Evolutionary conservation across 139 green algal species (phyloP).

Genomic region (Cymbomonas tetramitiformis): DNA sequence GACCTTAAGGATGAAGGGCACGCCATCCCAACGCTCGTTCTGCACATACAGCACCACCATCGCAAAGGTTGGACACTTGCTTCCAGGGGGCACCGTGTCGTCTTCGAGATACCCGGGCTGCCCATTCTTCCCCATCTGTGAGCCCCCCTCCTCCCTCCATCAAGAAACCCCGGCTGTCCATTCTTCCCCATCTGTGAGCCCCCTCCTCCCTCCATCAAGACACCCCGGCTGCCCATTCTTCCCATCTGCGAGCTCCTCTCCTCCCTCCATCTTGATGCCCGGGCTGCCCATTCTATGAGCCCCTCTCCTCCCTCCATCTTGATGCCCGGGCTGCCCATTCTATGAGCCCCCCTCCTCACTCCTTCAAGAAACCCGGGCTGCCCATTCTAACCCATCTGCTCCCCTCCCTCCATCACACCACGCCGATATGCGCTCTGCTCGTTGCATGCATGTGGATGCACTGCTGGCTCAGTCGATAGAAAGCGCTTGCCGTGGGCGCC

Average conservation of each 20-base stretch:
- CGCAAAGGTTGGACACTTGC: slow-evolving; percentile 77
- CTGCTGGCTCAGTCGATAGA: too few relatives aligned
- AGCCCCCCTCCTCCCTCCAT: too few relatives aligned
- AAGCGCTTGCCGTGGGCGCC: too few relatives aligned
- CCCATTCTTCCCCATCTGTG: not conserved
- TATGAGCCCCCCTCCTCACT: too few relatives aligned
- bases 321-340: slow-evolving; percentile 51
- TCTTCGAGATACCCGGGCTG: slow-evolving; percentile 81
- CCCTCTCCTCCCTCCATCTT: slow-evolving; percentile 67
- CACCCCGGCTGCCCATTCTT: slow-evolving; percentile 48
- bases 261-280: slow-evolving; percentile 60
- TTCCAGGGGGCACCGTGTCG: slow-evolving; percentile 57
- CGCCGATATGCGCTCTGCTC: too few relatives aligned
- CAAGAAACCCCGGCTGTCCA: slow-evolving; percentile 59
- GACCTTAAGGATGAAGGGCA: slow-evolving; percentile 85
- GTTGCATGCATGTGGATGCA: too few relatives aligned
- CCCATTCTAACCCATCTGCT: not conserved
- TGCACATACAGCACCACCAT: slow-evolving; percentile 54
- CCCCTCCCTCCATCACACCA: too few relatives aligned
- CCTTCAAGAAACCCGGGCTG: slow-evolving; percentile 75
- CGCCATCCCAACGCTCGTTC: slow-evolving; percentile 70
- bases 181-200: not conserved
- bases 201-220: too few relatives aligned
- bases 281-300: slow-evolving; percentile 68
- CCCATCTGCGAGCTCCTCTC: too few relatives aligned